Evolutionary conservation across 2,329 filamentous ascomycete genomes (phyloP), one percentile per base, ranked within the genome.

Genomic region (Huntiella abstrusa): DNA sequence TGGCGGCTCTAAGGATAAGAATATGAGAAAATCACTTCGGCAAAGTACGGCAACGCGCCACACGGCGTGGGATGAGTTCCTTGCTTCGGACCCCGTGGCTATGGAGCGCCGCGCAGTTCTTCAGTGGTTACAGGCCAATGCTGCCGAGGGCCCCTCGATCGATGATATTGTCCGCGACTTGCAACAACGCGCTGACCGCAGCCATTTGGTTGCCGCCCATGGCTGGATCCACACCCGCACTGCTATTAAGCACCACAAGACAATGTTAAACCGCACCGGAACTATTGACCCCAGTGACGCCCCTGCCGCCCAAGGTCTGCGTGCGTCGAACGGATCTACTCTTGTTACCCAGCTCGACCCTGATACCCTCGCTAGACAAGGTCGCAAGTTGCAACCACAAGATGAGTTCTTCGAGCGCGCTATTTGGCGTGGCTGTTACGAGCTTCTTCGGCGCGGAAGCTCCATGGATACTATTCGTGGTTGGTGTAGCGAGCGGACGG

Each of bases 201-300:
- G 82, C 7, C 83, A 87, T 43, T 76, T 87, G 7, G 83, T 91
- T 64, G 77, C 83, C 22, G 77, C 83, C 22, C 78, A 86, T 58
- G 88, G 88, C 36, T 95, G 87, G 83, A 74, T 95, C 52, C 85
- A 94, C 59, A 95, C 91, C 0, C 83, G 86, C 52, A 77, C 83
- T 49, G 79, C 80, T 41, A 85, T 98, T 61, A 98, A 98, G 65
- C 73, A 83, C 48, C 77, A 84, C 58, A 98, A 96, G 65, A 77
- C 81, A 49, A 64, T 91, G 52, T 73, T 82, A 49, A 50, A 45
- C 22, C 78, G 73, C 67, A 71, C 71, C 33, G 71, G 75, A 50
- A 66, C 75, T 5, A 62, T 85, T 16, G 78, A 83, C 48, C 76
- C 75, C 2, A 67, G 71, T 51, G 71, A 73, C 35, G 62, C 70